Evolutionary conservation across 2,329 filamentous ascomycete species (phyloP), one percentile per base, ranked within the genome.

Genomic region (Colletotrichum sp.): DNA sequence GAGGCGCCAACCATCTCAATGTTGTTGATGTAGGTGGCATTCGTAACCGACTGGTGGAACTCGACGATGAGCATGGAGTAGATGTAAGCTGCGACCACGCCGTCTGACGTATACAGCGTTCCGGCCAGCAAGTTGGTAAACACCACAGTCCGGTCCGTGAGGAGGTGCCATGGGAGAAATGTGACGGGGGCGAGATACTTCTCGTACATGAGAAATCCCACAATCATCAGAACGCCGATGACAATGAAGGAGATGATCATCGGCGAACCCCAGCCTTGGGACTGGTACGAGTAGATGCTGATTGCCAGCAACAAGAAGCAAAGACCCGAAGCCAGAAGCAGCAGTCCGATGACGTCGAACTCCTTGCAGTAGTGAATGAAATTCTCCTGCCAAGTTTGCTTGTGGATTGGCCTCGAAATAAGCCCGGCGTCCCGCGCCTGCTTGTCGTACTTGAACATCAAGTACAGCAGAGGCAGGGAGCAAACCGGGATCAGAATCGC

Each of bases 251-350:
- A 84, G 48, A 89, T 86, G 73, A 89, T 85, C 77, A 85, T 86
- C n/a, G 82, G 82, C 3, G 83, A 85, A 24, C 80, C 74, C 87
- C 87, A 89, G 66, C 80, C 83, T 18, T 84, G 78, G 2, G 81
- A 81, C 3, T 83, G 82, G 6, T 81, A 75, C 8, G 66, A 38
- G 5, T 82, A 84, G 8, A 88, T 79, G 65, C 83, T 88, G 79
- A 88, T 89, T 0, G 90, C 90, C 1, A 90, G 85, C 4, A 91
- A 84, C 32, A 92, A 85, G 62, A 91, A 83, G 56, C 86, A 85
- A 60, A 89, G 87, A 10, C 88, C 86, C 7, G 84, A 86, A 38
- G 89, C 88, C 75, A 91, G 82, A 32, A 92, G 80, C 26, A 91
- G 79, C 58, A 90, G 85, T 8, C 90, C 90, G 6, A 89, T 30